phyloP scores from a whole-genome alignment of 768 basidiomycete genomes.

The Crassisporium funariophilum region DNA sequence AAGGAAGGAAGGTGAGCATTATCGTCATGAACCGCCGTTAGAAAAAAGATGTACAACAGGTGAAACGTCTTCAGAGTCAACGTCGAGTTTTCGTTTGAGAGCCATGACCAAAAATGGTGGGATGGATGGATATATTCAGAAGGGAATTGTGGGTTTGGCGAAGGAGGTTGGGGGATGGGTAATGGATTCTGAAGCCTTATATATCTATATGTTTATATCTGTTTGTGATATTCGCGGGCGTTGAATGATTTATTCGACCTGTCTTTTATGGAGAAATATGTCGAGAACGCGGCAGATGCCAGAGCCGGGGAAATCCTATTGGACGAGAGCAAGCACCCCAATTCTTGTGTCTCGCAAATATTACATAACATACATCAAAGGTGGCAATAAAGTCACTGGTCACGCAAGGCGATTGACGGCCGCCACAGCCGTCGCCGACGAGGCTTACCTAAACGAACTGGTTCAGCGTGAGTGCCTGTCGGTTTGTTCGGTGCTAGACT shows the following conservation, averaged over 20 bases:
- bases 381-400: slow-evolving; percentile 9
- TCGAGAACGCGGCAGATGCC: slow-evolving; percentile 19
- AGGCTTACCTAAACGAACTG: slow-evolving; percentile 2
- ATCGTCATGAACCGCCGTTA: slow-evolving; percentile 21
- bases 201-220: slow-evolving; percentile 25
- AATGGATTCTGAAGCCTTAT: slow-evolving; percentile 27
- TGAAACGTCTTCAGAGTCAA: slow-evolving; percentile 54
- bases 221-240: slow-evolving; percentile 23
- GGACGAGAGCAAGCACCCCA: slow-evolving; percentile 27
- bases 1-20: slow-evolving; percentile 24
- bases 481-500: no score
- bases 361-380: slow-evolving; percentile 3
- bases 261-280: slow-evolving; percentile 14
- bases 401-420: slow-evolving; percentile 1
- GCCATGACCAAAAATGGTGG: slow-evolving; percentile 47
- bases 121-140: slow-evolving; percentile 22
- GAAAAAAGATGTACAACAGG: slow-evolving; percentile 43
- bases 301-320: slow-evolving; percentile 28
- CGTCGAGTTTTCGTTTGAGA: slow-evolving; percentile 75
- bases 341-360: slow-evolving; percentile 17
- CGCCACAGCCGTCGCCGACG: no score
- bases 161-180: slow-evolving; percentile 18
- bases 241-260: slow-evolving; percentile 18
- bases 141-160: slow-evolving; percentile 18
- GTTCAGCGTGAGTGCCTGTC: background rate